Conservation (phyloP, 2,329 filamentous ascomycete species). For the Colletotrichum sp. region DNA sequence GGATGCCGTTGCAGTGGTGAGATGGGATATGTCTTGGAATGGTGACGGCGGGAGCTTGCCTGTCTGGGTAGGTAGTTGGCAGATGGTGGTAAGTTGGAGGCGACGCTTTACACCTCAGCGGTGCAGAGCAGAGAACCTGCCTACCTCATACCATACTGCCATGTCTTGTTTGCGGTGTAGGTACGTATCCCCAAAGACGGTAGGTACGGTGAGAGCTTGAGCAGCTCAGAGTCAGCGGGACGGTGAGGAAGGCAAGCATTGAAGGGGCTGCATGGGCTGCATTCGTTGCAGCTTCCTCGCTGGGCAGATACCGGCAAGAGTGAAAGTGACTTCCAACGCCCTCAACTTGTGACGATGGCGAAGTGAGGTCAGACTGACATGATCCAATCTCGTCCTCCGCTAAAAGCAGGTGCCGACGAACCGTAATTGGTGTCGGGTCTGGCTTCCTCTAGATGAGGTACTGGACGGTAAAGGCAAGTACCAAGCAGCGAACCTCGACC, state of each 20-base stretch:
- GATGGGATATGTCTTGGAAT: background rate
- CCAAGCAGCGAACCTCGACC: background rate
- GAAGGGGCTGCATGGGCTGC: background rate
- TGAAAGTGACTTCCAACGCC: background rate
- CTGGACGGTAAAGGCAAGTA: background rate
- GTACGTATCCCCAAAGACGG: background rate
- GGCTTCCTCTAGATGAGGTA: background rate
- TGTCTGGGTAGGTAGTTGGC: background rate
- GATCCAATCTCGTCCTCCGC: slow-evolving; percentile 8
- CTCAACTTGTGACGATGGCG: background rate
- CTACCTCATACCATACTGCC: background rate
- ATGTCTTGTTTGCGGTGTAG: background rate
- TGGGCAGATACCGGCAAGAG: too few species aligned
- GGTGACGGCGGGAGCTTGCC: background rate
- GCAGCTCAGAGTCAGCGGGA: background rate
- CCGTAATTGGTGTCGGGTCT: background rate
- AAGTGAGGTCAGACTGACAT: slow-evolving; percentile 21
- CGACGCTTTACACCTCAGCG: background rate
- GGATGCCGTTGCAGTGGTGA: background rate
- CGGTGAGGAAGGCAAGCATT: background rate
- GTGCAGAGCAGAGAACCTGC: background rate
- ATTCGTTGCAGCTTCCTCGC: background rate
- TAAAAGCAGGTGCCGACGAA: slow-evolving; percentile 6
- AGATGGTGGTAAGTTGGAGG: background rate
- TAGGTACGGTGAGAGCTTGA: background rate